These are phyloP conservation scores for Cystobasidiaceae sp. DNA, from an alignment of 1,284 basidiomycete species.

Conservation along the genomic window DNA sequence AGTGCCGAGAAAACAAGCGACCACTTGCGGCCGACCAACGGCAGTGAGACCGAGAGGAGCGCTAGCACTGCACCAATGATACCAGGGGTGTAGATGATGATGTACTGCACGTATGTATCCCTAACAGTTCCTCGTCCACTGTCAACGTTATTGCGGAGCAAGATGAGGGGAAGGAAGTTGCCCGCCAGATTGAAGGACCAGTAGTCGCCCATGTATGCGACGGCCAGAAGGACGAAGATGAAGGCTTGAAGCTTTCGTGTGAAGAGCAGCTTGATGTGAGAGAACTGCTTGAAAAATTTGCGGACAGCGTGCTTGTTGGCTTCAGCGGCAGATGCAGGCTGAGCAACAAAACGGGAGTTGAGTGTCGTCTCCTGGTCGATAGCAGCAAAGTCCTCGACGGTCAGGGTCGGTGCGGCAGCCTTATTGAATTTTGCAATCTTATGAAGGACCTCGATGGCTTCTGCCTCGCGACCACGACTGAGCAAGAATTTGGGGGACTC, in stretches of 20 bases:
- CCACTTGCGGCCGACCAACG: conserved; percentile 47
- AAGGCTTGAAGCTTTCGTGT: conserved; percentile 43
- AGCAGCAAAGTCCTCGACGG: conserved; percentile 46
- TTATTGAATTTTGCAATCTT: conserved; percentile 44
- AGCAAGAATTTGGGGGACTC: conserved; percentile 44
- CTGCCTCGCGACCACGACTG: conserved; percentile 39
- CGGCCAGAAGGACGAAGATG: conserved; percentile 45
- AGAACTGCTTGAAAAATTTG: conserved; percentile 40
- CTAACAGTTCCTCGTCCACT: too few species aligned
- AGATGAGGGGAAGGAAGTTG: conserved; percentile 47
- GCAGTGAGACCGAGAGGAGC: conserved; percentile 47
- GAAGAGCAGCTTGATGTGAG: conserved; percentile 47
- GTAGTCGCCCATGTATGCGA: conserved; percentile 44
- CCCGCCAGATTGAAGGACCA: conserved; percentile 49
- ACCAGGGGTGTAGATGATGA: conserved; percentile 44
- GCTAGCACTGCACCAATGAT: conserved; percentile 46
- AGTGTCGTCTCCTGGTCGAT: conserved; percentile 40
- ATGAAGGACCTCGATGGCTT: conserved; percentile 38
- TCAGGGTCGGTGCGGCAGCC: conserved; percentile 45
- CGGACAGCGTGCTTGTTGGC: conserved; percentile 36
- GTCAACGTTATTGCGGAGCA: conserved; percentile 45
- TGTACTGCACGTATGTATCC: too few species aligned
- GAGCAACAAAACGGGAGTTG: conserved; percentile 1
- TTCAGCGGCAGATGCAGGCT: not conserved
- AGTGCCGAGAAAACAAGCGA: conserved; percentile 47